Evolutionary conservation across 805 yeast genomes (phyloP).

Genomic region (Candida silvicultrix): DNA sequence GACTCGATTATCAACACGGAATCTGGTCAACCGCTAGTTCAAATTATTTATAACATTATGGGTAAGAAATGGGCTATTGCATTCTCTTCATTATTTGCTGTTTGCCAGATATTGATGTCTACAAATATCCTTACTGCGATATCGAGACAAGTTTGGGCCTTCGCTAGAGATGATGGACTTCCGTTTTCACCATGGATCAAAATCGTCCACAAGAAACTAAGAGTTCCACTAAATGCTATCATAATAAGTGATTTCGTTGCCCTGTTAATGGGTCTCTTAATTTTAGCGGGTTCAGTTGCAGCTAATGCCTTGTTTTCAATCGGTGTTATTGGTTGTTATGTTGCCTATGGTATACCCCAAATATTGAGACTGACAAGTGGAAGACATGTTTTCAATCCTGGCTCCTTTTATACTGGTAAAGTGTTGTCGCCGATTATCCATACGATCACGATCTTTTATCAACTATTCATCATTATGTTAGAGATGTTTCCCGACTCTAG

Average conservation of each 20-base stretch:
- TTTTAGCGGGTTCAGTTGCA: slow-evolving; percentile 35
- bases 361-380: slow-evolving; percentile 38
- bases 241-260: slow-evolving; percentile 32
- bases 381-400: slow-evolving; percentile 50
- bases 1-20: slow-evolving; percentile 32
- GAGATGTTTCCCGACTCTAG: slow-evolving; percentile 54
- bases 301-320: slow-evolving; percentile 39
- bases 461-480: slow-evolving; percentile 45
- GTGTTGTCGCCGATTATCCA: slow-evolving; percentile 38
- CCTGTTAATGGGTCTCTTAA: slow-evolving; percentile 32
- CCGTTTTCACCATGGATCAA: slow-evolving; percentile 54
- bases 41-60: slow-evolving; percentile 52
- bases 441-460: slow-evolving; percentile 42
- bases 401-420: slow-evolving; percentile 62
- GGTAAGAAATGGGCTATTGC: slow-evolving; percentile 66
- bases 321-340: slow-evolving; percentile 36
- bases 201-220: slow-evolving; percentile 46
- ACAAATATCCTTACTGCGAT: slow-evolving; percentile 52
- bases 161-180: slow-evolving; percentile 70
- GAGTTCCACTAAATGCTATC: slow-evolving; percentile 66
- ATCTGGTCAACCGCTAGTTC: slow-evolving; percentile 62
- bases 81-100: slow-evolving; percentile 49
- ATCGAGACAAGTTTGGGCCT: slow-evolving; percentile 69
- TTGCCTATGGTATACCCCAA: slow-evolving; percentile 36
- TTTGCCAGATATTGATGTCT: slow-evolving; percentile 64